Evolutionary conservation across 1,284 basidiomycete species (phyloP), one percentile per base, ranked within the genome.

Genomic region (Microbotryum intermedium): DNA sequence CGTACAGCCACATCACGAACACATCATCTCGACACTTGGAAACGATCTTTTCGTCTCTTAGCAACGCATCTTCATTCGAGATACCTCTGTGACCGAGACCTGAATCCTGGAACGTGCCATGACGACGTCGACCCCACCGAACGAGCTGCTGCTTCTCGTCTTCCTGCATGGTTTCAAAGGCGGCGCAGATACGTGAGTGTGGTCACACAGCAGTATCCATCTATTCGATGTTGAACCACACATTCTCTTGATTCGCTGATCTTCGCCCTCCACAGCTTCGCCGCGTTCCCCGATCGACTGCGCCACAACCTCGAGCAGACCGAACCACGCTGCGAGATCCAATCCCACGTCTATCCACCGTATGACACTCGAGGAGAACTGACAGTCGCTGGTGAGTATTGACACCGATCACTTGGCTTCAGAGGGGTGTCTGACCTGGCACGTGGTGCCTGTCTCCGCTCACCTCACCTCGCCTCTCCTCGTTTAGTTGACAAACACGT

Each of bases 101-200:
- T n/a, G n/a, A n/a, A n/a, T n/a, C n/a, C n/a, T n/a, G n/a, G n/a
- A n/a, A n/a, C n/a, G n/a, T n/a, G 11, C 34, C 34, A 39, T 39
- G 34, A 39, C 34, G 34, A 16, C 34, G 34, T 39, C 34, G 34
- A 39, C 34, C 34, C 34, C 34, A 39, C 34, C 34, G 13, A 39
- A 51, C 50, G 64, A 66, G 29, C 56, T 66, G 5, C 39, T 66
- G 16, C 11, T 66, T 2, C 49, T 26, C 20, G 53, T 65, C 13
- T 65, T 62, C 20, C 28, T 67, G n/a, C 66, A 67, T 51, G 66
- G 66, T 18, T 67, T 67, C 63, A 67, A 67, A 28, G 66, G 66
- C 18, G 66, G 66, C 18, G 56, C 43, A 28, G 58, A 65, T 53
- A 65, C 62, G 60, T 60, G 23, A 13, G 60, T 48, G n/a, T 48